phyloP scores from a whole-genome alignment of 2,329 filamentous ascomycete genomes.

The Magnaporthales sp. region DNA sequence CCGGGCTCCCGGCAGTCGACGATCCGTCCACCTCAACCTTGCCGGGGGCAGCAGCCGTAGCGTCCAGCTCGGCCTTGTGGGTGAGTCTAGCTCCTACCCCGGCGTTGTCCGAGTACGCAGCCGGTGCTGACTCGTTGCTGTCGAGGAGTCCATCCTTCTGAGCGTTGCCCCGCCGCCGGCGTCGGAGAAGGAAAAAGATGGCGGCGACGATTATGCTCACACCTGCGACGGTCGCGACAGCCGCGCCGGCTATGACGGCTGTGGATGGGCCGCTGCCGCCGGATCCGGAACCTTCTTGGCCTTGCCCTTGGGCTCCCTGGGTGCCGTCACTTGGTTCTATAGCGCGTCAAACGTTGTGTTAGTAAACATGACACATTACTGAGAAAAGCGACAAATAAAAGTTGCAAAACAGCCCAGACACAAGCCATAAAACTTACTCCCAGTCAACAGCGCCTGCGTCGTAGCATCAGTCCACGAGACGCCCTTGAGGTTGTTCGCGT shows the following conservation, averaged over 20 bases:
- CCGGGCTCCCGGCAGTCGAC: not conserved
- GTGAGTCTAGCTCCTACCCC: too few relatives aligned
- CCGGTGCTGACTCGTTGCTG: not conserved
- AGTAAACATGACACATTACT: not conserved
- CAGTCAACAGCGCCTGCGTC: not conserved
- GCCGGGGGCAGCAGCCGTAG: not conserved
- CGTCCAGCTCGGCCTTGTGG: not conserved
- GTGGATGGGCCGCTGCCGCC: not conserved
- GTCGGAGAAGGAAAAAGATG: conserved; percentile 59
- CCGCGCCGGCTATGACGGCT: conserved; percentile 62
- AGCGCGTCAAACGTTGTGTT: not conserved
- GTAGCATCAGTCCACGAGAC: not conserved
- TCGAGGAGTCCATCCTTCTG: not conserved
- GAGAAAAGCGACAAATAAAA: not conserved
- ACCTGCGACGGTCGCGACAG: conserved; percentile 80
- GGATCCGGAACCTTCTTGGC: conserved; percentile 28
- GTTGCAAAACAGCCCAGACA: too few relatives aligned
- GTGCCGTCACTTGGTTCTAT: not conserved
- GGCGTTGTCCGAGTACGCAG: not conserved
- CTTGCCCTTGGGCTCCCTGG: not conserved
- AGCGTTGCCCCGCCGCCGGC: conserved; percentile 37
- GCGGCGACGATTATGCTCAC: conserved; percentile 52
- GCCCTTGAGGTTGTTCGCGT: conserved; percentile 10
- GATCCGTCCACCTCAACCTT: not conserved
- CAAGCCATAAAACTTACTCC: not conserved